Conservation (phyloP, 768 basidiomycete genomes). For the Trametes coccinea region DNA sequence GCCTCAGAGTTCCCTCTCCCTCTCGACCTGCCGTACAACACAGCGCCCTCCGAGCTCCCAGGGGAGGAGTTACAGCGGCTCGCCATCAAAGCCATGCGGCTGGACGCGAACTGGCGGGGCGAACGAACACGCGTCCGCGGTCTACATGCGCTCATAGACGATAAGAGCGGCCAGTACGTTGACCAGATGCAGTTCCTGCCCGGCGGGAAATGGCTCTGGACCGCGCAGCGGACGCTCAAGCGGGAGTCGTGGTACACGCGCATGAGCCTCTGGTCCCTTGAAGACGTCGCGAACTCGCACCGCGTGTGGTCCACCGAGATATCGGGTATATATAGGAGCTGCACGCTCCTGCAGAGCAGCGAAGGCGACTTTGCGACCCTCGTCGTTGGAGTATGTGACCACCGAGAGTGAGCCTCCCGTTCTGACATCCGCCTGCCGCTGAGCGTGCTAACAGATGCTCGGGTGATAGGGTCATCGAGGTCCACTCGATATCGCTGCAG, state of each 20-base stretch:
- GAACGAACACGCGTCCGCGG: constrained; percentile 37
- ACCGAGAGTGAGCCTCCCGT: constrained; percentile 25
- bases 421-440: background rate
- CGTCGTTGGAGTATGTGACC: constrained; percentile 25
- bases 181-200: constrained; percentile 48
- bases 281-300: constrained; percentile 30
- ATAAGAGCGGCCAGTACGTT: constrained; percentile 39
- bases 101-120: constrained; percentile 53
- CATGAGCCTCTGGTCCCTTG: constrained; percentile 47
- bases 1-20: constrained; percentile 36
- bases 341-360: constrained; percentile 19
- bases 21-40: constrained; percentile 42
- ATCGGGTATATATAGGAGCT: constrained; percentile 28
- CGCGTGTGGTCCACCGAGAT: constrained; percentile 29
- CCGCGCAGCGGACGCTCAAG: constrained; percentile 37
- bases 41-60: constrained; percentile 36
- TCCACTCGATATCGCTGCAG: constrained; percentile 19
- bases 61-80: constrained; percentile 43
- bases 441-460: background rate
- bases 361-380: constrained; percentile 24
- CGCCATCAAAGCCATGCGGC: constrained; percentile 45
- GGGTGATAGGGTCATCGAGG: constrained; percentile 18
- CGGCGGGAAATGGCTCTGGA: constrained; percentile 51
- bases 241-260: constrained; percentile 36
- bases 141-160: constrained; percentile 38